Percentiles rank a stretch among this genome's conserved stretches.
phyloP scores from a whole-genome alignment of 163 green algal species.

The Scenedesmus sp. region DNA sequence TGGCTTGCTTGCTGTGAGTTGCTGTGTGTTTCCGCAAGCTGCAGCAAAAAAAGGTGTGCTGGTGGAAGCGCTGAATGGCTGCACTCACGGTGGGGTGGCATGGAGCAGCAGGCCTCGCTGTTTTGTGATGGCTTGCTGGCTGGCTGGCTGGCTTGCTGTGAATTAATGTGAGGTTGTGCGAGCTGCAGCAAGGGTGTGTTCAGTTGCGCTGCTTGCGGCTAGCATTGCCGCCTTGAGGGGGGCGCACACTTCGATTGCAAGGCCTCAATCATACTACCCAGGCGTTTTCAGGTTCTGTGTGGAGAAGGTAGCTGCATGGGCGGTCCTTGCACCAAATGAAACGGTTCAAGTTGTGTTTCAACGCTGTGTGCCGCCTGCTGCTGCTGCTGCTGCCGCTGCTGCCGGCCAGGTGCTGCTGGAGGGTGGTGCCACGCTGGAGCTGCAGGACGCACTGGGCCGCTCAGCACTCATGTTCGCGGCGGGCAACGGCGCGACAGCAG shows the following conservation, averaged over 20 bases:
- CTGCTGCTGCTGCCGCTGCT: constrained; percentile 66
- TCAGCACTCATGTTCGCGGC: constrained; percentile 88
- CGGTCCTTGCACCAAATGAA: not conserved
- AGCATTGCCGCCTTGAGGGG: too few species aligned
- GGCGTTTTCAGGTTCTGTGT: too few species aligned
- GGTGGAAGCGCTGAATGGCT: not conserved
- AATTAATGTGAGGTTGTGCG: too few species aligned
- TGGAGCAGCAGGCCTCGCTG: too few species aligned
- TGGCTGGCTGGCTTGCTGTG: too few species aligned
- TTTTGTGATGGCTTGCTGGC: too few species aligned
- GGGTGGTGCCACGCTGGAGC: constrained; percentile 77
- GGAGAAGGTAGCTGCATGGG: too few species aligned
- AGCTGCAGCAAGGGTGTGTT: too few species aligned
- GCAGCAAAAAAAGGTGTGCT: not conserved
- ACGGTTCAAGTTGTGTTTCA: not conserved
- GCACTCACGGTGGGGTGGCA: not conserved
- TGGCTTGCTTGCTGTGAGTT: not conserved
- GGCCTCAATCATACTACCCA: too few species aligned
- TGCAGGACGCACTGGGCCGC: constrained; percentile 81
- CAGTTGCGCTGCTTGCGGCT: too few species aligned
- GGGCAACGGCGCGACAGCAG: constrained; percentile 63
- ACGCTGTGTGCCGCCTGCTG: constrained; percentile 23
- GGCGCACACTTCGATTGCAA: too few species aligned
- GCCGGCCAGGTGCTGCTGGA: constrained; percentile 69
- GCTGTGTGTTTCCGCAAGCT: too few species aligned